Evolutionary conservation across 345 rosid genomes (phyloP).

Genomic region (Hypericum perforatum): DNA sequence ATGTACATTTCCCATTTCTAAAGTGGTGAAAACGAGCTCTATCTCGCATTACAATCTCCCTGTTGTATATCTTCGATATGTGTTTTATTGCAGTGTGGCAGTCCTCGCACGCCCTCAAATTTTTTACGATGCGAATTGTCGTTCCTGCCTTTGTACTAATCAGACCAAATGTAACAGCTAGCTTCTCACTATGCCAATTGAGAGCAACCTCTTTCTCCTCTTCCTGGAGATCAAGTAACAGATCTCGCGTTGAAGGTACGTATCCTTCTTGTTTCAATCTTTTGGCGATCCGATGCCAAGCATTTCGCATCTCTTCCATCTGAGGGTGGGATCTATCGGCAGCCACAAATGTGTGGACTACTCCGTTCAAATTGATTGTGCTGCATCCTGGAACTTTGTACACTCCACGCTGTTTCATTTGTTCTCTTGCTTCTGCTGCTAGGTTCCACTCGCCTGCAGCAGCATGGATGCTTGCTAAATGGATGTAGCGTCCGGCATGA

Average conservation of each 20-base stretch:
- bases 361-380: slow-evolving; percentile 42
- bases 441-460: slow-evolving; percentile 45
- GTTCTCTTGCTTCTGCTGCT: slow-evolving; percentile 42
- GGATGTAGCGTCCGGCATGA: slow-evolving; percentile 55
- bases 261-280: slow-evolving; percentile 37
- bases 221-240: slow-evolving; percentile 34
- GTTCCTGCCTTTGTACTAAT: slow-evolving; percentile 39
- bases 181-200: slow-evolving; percentile 58
- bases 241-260: slow-evolving; percentile 28
- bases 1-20: slow-evolving; percentile 41
- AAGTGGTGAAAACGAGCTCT: slow-evolving; percentile 12
- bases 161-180: slow-evolving; percentile 52
- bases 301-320: slow-evolving; percentile 25
- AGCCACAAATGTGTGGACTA: slow-evolving; percentile 46
- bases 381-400: slow-evolving; percentile 55
- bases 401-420: slow-evolving; percentile 42
- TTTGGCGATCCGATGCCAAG: slow-evolving; percentile 31
- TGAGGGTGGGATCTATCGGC: slow-evolving; percentile 45
- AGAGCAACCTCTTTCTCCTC: slow-evolving; percentile 43
- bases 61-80: slow-evolving; percentile 40
- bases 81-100: slow-evolving; percentile 47
- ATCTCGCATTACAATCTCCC: slow-evolving; percentile 41
- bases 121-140: slow-evolving; percentile 41
- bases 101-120: slow-evolving; percentile 56
- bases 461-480: slow-evolving; percentile 46